Base-by-base conservation (phyloP, 164 flowering plant species). In the Malania oleifera region DNA sequence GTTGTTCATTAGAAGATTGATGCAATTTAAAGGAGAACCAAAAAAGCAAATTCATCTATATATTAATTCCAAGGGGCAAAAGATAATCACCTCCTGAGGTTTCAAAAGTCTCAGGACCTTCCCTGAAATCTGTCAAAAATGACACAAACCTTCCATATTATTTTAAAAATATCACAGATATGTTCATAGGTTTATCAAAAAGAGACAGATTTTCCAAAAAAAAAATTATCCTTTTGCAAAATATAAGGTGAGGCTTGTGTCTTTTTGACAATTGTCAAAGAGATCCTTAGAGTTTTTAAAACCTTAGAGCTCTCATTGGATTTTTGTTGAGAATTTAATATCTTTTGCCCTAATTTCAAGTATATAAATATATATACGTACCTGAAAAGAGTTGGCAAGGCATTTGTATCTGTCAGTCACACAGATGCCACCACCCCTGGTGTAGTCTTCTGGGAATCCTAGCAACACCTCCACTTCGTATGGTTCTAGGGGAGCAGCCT, bases 311-410 rank as follows among this genome's bases (percentile, higher is more conserved):
- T 15, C 43, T 9, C 43, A 15, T 9, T 9, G 9, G 43, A 9
- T 9, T 9, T 39, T 39, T 39, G 9, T 39, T 15, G 43, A 15
- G 43, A 39, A 39, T 39, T 15, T 15, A 15, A 39, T 9, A 39
- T 15, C 43, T 9, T 15, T 15, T 15, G 15, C 43, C 9, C 43
- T 9, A 39, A 15, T 9, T 39, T 39, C 43, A 9, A 39, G 9
- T 39, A 9, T 39, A 9, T 39, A 15, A 15, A 39, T 15, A 9
- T 15, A 39, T 39, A 52, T 2, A 23, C 58, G 0, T 18, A 70
- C 75, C 73, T 77, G 78, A 62, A 77, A 77, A 23, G 78, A 63
- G 39, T 71, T 71, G 19, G 72, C 81, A 11, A 71, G 62, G 13
- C 70, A 19, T 47, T 52, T 66, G 51, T 35, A 71, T 56, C 78